phyloP scores from a whole-genome alignment of 257 asterid genomes.

The Petunia secreta region DNA sequence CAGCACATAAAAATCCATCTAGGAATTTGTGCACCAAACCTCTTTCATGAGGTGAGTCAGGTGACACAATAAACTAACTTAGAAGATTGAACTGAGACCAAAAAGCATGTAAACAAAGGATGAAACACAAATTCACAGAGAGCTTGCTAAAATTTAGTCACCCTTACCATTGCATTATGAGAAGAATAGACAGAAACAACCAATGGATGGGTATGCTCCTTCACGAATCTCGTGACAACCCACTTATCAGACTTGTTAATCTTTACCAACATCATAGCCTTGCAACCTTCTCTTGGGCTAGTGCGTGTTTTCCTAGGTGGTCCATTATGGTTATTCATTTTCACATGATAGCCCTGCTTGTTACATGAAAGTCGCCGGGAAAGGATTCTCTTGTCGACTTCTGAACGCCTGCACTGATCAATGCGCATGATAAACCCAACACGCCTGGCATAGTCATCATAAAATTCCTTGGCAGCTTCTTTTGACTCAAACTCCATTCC shows the following conservation, averaged over 20 bases:
- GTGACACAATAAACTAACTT: background rate
- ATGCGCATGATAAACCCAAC: slow-evolving; percentile 56
- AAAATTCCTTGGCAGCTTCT: slow-evolving; percentile 53
- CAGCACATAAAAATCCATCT: background rate
- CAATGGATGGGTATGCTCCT: slow-evolving; percentile 45
- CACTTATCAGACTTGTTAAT: slow-evolving; percentile 46
- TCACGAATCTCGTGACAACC: slow-evolving; percentile 47
- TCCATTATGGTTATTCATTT: slow-evolving; percentile 41
- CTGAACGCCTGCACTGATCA: slow-evolving; percentile 56
- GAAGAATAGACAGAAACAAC: slow-evolving; percentile 30
- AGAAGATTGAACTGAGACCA: background rate
- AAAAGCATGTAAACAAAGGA: background rate
- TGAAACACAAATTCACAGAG: background rate
- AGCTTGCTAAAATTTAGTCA: background rate
- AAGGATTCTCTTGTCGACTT: slow-evolving; percentile 52
- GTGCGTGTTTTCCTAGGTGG: slow-evolving; percentile 45
- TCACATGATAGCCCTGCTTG: slow-evolving; percentile 54
- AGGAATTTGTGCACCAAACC: background rate
- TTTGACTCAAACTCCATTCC: slow-evolving; percentile 61
- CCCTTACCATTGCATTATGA: slow-evolving; percentile 34
- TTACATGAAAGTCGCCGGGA: slow-evolving; percentile 57
- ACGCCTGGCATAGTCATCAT: slow-evolving; percentile 47
- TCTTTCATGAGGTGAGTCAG: background rate
- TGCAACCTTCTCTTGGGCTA: slow-evolving; percentile 58
- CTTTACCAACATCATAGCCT: slow-evolving; percentile 60